Evolutionary conservation across 176 grass and related monocot species (phyloP).

Genomic region (Pontederia crassipes): DNA sequence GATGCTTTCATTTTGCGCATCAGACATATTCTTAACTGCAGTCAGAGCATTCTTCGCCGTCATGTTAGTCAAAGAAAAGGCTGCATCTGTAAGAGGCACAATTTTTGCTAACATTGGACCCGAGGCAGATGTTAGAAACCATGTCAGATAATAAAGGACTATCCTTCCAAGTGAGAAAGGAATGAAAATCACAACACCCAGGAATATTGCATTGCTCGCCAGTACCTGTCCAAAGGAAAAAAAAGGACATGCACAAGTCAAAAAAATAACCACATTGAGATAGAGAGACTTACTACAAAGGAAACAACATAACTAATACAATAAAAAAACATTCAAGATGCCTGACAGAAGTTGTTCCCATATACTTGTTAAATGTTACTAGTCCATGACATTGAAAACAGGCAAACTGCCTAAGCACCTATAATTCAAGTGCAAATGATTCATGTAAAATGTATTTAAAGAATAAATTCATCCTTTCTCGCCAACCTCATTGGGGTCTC

Average conservation of each 20-base stretch:
- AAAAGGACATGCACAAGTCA: not conserved
- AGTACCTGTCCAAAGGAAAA: slow-evolving; percentile 50
- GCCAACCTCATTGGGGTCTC: no score
- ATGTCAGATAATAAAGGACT: slow-evolving; percentile 80
- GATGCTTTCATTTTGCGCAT: slow-evolving; percentile 54
- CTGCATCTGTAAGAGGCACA: slow-evolving; percentile 70
- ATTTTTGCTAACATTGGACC: slow-evolving; percentile 66
- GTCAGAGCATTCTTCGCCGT: slow-evolving; percentile 71
- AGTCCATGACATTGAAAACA: no score
- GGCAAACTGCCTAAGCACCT: no score
- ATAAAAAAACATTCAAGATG: not conserved
- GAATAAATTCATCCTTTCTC: no score
- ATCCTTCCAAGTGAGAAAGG: slow-evolving; percentile 97
- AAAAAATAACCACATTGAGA: not conserved
- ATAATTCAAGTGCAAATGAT: no score
- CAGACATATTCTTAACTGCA: slow-evolving; percentile 75
- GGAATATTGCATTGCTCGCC: slow-evolving; percentile 99
- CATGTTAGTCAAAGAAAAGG: slow-evolving; percentile 74
- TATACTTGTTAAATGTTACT: no score
- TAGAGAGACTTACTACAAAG: no score
- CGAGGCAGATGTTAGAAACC: slow-evolving; percentile 92
- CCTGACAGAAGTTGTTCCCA: not conserved
- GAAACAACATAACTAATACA: not conserved
- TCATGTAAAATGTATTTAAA: no score
- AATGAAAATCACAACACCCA: slow-evolving; percentile 86